A percentile compares a stretch with the other conserved stretches of the same genome.
phyloP scores from a whole-genome alignment of 2,329 filamentous ascomycete species.

The Mycosphaerella sp. region DNA sequence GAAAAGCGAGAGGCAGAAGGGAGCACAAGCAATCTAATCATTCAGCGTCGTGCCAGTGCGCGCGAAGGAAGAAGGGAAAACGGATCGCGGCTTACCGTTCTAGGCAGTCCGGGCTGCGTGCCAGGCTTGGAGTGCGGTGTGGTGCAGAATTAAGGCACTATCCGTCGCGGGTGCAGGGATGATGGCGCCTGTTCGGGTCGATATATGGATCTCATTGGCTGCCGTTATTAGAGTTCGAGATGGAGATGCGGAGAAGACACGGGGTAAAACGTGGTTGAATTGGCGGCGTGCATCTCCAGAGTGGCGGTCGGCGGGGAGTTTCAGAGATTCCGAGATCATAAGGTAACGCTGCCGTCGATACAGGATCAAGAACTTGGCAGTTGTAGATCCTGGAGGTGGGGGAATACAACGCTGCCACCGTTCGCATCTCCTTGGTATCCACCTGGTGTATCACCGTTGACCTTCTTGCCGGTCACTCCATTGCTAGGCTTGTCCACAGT shows the following conservation, averaged over 20 bases:
- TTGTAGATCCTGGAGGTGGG: too few species aligned
- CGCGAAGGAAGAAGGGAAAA: constrained; percentile 7
- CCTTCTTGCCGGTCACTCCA: background rate
- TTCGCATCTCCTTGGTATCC: too few species aligned
- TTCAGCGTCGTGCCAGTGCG: background rate
- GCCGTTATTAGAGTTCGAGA: background rate
- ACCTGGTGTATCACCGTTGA: background rate
- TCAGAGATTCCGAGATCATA: too few species aligned
- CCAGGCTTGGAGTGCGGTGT: constrained; percentile 2
- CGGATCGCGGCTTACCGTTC: constrained; percentile 3
- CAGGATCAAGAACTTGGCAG: too few species aligned
- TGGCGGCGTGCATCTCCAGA: too few species aligned
- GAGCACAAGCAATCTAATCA: constrained; percentile 4
- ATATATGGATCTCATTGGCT: background rate
- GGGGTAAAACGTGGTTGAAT: background rate
- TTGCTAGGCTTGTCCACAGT: background rate
- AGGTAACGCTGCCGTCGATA: background rate
- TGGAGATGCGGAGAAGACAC: constrained; percentile 8
- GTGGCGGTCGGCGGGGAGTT: too few species aligned
- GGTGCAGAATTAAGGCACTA: background rate
- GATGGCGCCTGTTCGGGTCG: background rate
- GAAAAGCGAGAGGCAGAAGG: constrained; percentile 6
- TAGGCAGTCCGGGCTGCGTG: constrained; percentile 7
- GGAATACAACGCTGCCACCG: too few species aligned
- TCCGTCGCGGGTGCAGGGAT: background rate